A percentile compares a stretch with the other conserved stretches of the same genome.
Conservation (phyloP, 352 stramenopile species). For the Globisporangium alternatum region DNA sequence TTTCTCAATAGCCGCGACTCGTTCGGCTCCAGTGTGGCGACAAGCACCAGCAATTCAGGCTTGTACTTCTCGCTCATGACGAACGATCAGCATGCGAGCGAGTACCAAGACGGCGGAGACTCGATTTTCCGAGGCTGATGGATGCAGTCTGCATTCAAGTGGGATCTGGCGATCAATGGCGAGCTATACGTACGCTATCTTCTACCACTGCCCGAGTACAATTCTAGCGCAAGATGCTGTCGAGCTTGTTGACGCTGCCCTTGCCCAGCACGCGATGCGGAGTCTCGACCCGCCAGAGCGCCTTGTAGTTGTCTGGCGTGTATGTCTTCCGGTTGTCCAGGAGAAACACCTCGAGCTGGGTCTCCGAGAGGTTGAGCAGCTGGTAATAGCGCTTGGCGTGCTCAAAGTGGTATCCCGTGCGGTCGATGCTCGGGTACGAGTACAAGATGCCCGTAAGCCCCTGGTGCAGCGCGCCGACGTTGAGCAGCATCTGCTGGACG, state of each 20-base stretch:
- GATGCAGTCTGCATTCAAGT: background rate
- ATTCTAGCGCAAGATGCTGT: conserved; percentile 66
- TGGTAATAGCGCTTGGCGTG: conserved; percentile 80
- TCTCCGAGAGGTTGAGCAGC: conserved; percentile 65
- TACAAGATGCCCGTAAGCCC: conserved; percentile 68
- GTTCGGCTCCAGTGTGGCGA: conserved; percentile 36
- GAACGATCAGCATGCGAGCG: conserved; percentile 43
- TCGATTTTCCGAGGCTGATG: conserved; percentile 45
- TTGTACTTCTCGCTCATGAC: conserved; percentile 50
- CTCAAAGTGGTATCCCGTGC: conserved; percentile 63
- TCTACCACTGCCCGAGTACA: background rate
- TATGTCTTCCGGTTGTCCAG: conserved; percentile 72
- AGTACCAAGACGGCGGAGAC: conserved; percentile 36
- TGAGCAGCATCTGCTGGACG: conserved; percentile 78
- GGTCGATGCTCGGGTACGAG: conserved; percentile 54
- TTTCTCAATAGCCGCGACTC: conserved; percentile 63
- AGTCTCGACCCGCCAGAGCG: conserved; percentile 72
- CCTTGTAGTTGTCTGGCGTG: conserved; percentile 54
- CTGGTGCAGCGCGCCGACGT: conserved; percentile 74
- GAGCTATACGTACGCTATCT: background rate
- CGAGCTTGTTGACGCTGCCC: conserved; percentile 79
- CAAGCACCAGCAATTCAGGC: conserved; percentile 22
- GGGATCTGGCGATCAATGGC: background rate
- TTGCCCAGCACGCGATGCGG: conserved; percentile 70
- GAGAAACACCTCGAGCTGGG: conserved; percentile 76